Evolutionary conservation across 768 basidiomycete genomes (phyloP), one percentile per base, ranked within the genome.

Genomic region (Scleroderma citrinum): DNA sequence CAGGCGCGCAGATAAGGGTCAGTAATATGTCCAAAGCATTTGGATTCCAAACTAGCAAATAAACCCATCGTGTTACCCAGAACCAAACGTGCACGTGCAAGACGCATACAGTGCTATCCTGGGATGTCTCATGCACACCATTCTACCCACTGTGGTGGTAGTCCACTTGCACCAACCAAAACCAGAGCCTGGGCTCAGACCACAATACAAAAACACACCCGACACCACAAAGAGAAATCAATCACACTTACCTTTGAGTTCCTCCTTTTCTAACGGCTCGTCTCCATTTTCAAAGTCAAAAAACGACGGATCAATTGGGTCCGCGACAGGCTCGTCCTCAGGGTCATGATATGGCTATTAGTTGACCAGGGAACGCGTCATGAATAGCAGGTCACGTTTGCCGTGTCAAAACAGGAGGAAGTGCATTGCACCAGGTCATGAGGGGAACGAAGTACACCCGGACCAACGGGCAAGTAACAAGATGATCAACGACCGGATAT

Each of bases 291-390:
- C 88, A 59, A 92, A 92, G 55, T 91, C 81, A 58, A 92, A 92
- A 67, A 90, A 91, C 1, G 78, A 78, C 0, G 89, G 82, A 46
- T 88, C 82, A 29, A 89, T 72, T 1, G 80, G 78, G 54, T 79
- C 73, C 1, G 93, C 92, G 2, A 80, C 77, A 0, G 94, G 93
- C 62, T 96, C 93, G 61, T 97, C 93, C 12, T 81, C 79, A 6
- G 86, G 80, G 59, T 95, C 93, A 54, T 94, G 92, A 58, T 93
- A 92, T 1, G 89, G 82, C 87, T 88, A 53, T 13, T 14, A n/a
- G n/a, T n/a, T n/a, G n/a, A 40, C 36, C 44, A 8, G 21, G 16
- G 21, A 14, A 24, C 26, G 26, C 17, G 29, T 31, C 29, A 29
- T 40, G 21, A 40, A 23, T 14, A 19, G 21, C 17, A 5, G 38